phyloP scores from a whole-genome alignment of 352 stramenopile species.

The Stramenopiles sp. region DNA sequence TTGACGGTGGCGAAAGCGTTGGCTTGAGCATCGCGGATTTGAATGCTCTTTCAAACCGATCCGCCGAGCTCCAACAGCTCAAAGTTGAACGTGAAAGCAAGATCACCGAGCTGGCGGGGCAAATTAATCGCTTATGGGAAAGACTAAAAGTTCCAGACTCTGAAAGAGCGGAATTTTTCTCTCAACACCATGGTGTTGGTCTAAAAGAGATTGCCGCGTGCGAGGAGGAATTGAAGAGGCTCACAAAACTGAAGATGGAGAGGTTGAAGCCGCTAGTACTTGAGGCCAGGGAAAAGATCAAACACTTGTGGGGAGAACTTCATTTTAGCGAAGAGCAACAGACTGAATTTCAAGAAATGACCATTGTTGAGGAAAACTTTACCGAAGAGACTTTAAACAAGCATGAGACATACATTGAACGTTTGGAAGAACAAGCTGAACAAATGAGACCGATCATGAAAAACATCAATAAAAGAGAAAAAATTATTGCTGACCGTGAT shows the following conservation, averaged over 20 bases:
- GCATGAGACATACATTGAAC: conserved; percentile 2
- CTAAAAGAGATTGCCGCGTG: conserved; percentile 8
- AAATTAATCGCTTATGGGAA: conserved; percentile 4
- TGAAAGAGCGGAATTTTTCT: not conserved
- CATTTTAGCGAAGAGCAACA: not conserved
- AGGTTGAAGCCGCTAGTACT: not conserved
- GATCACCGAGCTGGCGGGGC: not conserved
- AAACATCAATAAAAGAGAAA: conserved; percentile 11
- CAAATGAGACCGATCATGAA: conserved; percentile 11
- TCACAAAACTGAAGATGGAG: not conserved
- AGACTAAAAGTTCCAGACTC: not conserved
- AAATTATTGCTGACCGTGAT: conserved; percentile 7
- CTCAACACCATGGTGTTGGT: conserved; percentile 9
- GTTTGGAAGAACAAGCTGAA: not conserved
- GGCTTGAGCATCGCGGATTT: not conserved
- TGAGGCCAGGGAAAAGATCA: not conserved
- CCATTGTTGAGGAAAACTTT: not conserved
- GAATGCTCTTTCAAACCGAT: not conserved
- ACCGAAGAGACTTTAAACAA: not conserved
- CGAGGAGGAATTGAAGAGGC: not conserved
- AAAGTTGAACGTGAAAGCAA: conserved; percentile 4
- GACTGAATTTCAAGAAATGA: not conserved
- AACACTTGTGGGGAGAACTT: not conserved
- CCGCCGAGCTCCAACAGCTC: not conserved
- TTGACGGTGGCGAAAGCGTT: not conserved